Evolutionary conservation across 371 early-diverging fungal species (phyloP).

Genomic region (Parasitella parasitica): DNA sequence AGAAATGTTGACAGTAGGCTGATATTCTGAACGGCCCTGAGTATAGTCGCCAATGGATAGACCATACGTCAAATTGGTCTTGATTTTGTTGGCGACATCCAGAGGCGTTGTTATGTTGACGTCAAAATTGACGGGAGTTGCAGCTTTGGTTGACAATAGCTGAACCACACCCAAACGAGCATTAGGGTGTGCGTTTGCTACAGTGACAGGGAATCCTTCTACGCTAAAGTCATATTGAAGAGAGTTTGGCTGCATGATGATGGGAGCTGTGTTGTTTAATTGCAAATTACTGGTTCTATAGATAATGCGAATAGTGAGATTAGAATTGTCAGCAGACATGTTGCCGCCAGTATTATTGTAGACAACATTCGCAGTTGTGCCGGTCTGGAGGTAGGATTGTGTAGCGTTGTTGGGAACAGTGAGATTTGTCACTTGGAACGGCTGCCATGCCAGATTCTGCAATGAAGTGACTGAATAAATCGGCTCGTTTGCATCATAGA

Average conservation of each 20-base stretch:
- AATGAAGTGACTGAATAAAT: slow-evolving; percentile 29
- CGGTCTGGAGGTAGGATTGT: slow-evolving; percentile 30
- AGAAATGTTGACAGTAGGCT: slow-evolving; percentile 29
- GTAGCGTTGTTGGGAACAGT: slow-evolving; percentile 30
- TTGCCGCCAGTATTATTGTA: slow-evolving; percentile 23
- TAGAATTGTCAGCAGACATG: background rate
- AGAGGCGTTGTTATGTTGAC: slow-evolving; percentile 47
- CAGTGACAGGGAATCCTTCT: slow-evolving; percentile 21
- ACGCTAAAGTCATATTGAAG: slow-evolving; percentile 39
- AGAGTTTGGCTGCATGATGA: slow-evolving; percentile 43
- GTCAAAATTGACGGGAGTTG: slow-evolving; percentile 22
- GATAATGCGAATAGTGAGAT: slow-evolving; percentile 26
- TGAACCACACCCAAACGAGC: slow-evolving; percentile 32
- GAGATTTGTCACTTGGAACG: slow-evolving; percentile 34
- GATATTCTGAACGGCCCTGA: slow-evolving; percentile 46
- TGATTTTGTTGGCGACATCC: slow-evolving; percentile 36
- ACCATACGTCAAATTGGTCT: slow-evolving; percentile 45
- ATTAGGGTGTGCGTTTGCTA: slow-evolving; percentile 6
- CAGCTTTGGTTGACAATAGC: slow-evolving; percentile 10
- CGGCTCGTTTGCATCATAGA: slow-evolving; percentile 37
- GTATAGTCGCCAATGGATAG: slow-evolving; percentile 41
- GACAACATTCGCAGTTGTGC: slow-evolving; percentile 26
- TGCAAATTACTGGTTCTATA: slow-evolving; percentile 42
- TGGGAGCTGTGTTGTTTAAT: slow-evolving; percentile 40
- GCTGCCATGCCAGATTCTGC: slow-evolving; percentile 31